phyloP scores from a whole-genome alignment of 768 basidiomycete genomes.

The Naganishia friedmannii region DNA sequence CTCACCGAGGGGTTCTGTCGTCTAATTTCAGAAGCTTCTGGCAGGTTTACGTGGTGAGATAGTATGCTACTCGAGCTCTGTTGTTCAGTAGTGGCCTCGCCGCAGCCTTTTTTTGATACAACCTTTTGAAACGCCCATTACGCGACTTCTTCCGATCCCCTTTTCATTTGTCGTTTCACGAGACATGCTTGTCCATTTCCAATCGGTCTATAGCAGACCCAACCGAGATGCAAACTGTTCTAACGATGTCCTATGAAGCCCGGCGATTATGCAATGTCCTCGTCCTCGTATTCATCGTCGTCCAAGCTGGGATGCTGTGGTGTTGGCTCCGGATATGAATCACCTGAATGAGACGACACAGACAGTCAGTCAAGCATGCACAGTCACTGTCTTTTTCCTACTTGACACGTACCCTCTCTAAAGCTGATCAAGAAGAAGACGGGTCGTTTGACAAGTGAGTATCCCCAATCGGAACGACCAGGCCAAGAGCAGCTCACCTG shows the following conservation, averaged over 20 bases:
- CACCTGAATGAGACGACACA: not conserved
- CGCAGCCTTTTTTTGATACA: too few species aligned
- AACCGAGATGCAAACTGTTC: not conserved
- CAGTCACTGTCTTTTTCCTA: too few species aligned
- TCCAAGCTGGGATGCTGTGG: constrained; percentile 17
- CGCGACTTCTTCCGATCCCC: too few species aligned
- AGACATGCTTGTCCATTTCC: too few species aligned
- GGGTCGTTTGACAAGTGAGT: not conserved
- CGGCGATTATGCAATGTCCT: not conserved
- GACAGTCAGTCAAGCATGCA: not conserved
- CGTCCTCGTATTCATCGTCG: constrained; percentile 15
- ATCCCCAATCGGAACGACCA: not conserved
- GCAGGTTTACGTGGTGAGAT: too few species aligned
- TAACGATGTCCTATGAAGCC: not conserved
- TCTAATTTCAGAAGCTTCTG: too few species aligned
- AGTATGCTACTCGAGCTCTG: too few species aligned
- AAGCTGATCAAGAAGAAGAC: not conserved
- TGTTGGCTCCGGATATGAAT: constrained; percentile 12
- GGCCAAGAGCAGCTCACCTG: constrained; percentile 19
- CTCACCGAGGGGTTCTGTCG: too few species aligned
- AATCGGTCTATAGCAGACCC: not conserved
- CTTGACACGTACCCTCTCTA: constrained; percentile 1
- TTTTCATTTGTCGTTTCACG: too few species aligned
- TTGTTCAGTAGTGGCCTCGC: too few species aligned
- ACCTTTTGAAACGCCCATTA: too few species aligned